These are phyloP conservation scores for Nakazawaea anatomiae DNA, from an alignment of 805 yeast genomes.

Conservation along the genomic window DNA sequence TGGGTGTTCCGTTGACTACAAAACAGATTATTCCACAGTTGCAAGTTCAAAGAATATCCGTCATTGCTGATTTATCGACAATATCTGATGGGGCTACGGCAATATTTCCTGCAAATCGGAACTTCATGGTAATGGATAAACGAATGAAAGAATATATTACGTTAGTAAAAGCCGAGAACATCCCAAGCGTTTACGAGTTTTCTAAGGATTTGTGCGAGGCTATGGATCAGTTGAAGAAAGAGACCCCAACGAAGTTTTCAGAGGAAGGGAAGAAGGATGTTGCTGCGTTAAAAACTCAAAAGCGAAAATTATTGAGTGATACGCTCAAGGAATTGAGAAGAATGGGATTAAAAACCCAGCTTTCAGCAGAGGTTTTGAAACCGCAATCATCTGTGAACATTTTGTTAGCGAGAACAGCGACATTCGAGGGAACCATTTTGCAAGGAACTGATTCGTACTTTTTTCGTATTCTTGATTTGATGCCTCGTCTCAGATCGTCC, in stretches of 20 bases:
- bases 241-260: slow-evolving; percentile 67
- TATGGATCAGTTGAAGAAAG: slow-evolving; percentile 59
- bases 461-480: slow-evolving; percentile 66
- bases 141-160: slow-evolving; percentile 49
- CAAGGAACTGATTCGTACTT: slow-evolving; percentile 47
- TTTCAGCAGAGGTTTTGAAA: slow-evolving; percentile 60
- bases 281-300: slow-evolving; percentile 74
- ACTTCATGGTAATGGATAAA: slow-evolving; percentile 41
- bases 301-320: slow-evolving; percentile 70
- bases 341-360: slow-evolving; percentile 67
- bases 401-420: slow-evolving; percentile 49
- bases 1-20: slow-evolving; percentile 34
- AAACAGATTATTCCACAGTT: background rate
- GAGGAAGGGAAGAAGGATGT: slow-evolving; percentile 71
- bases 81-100: slow-evolving; percentile 20
- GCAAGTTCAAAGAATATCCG: background rate
- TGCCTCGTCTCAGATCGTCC: slow-evolving; percentile 72
- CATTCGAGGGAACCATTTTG: slow-evolving; percentile 34
- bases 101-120: slow-evolving; percentile 43
- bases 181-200: slow-evolving; percentile 47
- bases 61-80: background rate
- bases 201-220: slow-evolving; percentile 50
- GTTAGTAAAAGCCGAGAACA: slow-evolving; percentile 17
- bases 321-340: slow-evolving; percentile 66
- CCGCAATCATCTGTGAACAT: slow-evolving; percentile 57